Percentiles rank a stretch among this genome's conserved stretches.
Evolutionary conservation across 805 yeast species (phyloP).

Genomic region (Candida broadrunensis): DNA sequence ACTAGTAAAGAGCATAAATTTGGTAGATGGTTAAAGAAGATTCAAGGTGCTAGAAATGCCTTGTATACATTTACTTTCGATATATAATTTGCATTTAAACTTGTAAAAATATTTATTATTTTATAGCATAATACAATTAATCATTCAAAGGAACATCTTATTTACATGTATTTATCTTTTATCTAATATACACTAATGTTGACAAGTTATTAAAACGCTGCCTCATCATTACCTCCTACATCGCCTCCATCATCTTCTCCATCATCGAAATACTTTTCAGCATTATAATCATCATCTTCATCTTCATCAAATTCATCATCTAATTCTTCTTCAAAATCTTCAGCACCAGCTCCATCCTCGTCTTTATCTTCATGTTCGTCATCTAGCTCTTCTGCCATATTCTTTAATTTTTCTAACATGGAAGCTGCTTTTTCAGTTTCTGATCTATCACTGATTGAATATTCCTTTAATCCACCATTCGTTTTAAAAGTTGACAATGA

Average conservation of each 20-base stretch:
- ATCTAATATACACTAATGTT: not conserved
- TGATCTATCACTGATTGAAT: slow-evolving; percentile 21
- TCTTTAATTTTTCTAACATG: slow-evolving; percentile 40
- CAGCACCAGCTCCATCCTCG: slow-evolving; percentile 41
- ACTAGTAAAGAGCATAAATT: slow-evolving; percentile 82
- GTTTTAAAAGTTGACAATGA: slow-evolving; percentile 38
- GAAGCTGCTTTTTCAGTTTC: slow-evolving; percentile 36
- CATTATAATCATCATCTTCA: slow-evolving; percentile 77
- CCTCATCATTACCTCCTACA: slow-evolving; percentile 66
- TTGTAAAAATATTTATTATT: not conserved
- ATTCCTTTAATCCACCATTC: slow-evolving; percentile 36
- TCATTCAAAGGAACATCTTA: too few relatives aligned
- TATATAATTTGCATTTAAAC: slow-evolving; percentile 10
- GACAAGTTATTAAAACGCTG: slow-evolving; percentile 49
- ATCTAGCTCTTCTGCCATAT: slow-evolving; percentile 44
- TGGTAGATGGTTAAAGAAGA: slow-evolving; percentile 78
- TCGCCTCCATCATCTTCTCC: slow-evolving; percentile 59
- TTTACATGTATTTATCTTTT: not conserved
- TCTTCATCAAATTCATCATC: slow-evolving; percentile 73
- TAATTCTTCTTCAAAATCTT: slow-evolving; percentile 48
- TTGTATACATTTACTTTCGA: slow-evolving; percentile 40
- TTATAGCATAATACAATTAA: not conserved
- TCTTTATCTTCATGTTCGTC: slow-evolving; percentile 33
- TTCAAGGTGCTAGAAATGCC: slow-evolving; percentile 71
- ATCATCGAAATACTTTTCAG: slow-evolving; percentile 74